phyloP scores from a whole-genome alignment of 2,329 filamentous ascomycete genomes.

The Cryphonectria carpinicola region DNA sequence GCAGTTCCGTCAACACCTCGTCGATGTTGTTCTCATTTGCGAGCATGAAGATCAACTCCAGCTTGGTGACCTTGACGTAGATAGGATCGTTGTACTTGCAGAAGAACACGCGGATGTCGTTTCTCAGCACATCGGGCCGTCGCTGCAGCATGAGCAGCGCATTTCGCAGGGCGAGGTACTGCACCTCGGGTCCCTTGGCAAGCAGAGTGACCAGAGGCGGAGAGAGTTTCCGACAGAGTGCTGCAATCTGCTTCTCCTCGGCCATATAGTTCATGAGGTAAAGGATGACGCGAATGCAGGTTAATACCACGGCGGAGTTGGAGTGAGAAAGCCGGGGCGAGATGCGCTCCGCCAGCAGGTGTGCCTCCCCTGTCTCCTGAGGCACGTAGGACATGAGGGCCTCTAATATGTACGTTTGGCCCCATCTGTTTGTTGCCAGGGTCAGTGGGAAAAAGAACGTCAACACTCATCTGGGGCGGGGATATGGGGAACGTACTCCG shows the following conservation, averaged over 20 bases:
- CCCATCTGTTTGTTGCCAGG: conserved; percentile 71
- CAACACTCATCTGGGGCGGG: not conserved
- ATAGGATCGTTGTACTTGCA: conserved; percentile 99
- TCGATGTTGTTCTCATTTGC: conserved; percentile 94
- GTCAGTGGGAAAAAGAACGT: conserved; percentile 4
- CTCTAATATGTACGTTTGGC: conserved; percentile 97
- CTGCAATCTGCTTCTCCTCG: conserved; percentile 84
- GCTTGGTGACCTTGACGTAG: conserved; percentile 98
- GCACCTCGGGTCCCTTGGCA: conserved; percentile 96
- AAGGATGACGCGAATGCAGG: conserved; percentile 92
- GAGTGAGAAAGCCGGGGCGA: conserved; percentile 94
- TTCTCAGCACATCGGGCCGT: conserved; percentile 88
- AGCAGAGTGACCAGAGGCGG: conserved; percentile 92
- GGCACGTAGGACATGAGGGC: conserved; percentile 97
- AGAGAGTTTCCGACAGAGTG: conserved; percentile 88
- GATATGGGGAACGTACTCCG: conserved; percentile 68
- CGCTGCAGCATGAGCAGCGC: conserved; percentile 92
- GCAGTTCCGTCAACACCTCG: conserved; percentile 89
- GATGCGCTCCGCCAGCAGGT: conserved; percentile 89
- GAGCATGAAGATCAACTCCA: conserved; percentile 98
- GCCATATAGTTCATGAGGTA: conserved; percentile 99
- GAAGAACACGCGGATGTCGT: conserved; percentile 98
- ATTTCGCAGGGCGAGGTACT: conserved; percentile 93
- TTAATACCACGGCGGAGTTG: conserved; percentile 94
- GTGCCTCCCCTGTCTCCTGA: conserved; percentile 84